These are phyloP conservation scores for Dryas alaskensis DNA, from an alignment of 306 rosid species.

Conservation along the genomic window DNA sequence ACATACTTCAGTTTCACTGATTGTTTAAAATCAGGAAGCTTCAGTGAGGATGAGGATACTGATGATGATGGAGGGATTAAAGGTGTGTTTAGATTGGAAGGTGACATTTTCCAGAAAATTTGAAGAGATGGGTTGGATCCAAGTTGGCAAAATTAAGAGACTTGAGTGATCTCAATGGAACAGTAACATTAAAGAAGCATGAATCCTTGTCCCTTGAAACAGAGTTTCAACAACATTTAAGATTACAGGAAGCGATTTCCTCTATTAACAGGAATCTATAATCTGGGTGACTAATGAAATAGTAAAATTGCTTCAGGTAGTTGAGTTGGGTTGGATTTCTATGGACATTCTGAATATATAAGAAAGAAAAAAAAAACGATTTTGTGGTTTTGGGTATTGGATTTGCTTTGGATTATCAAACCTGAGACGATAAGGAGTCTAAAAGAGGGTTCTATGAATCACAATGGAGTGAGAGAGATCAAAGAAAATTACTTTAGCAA, in stretches of 20 bases:
- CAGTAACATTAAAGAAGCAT: slow-evolving; percentile 17
- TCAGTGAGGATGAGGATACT: slow-evolving; percentile 18
- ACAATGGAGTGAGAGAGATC: not conserved
- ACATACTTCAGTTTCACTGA: slow-evolving; percentile 59
- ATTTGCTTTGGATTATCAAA: slow-evolving; percentile 9
- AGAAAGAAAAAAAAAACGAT: not conserved
- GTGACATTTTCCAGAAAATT: slow-evolving; percentile 34
- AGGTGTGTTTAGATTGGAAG: slow-evolving; percentile 32
- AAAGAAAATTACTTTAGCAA: not conserved
- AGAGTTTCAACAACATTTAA: slow-evolving; percentile 10
- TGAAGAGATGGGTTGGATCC: slow-evolving; percentile 10
- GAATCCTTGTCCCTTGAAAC: slow-evolving; percentile 15
- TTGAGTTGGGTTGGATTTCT: not conserved
- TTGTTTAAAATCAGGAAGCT: slow-evolving; percentile 53
- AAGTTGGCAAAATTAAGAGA: slow-evolving; percentile 11
- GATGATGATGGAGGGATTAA: slow-evolving; percentile 25
- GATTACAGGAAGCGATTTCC: slow-evolving; percentile 12
- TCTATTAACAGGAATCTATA: slow-evolving; percentile 3
- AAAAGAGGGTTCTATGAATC: not conserved
- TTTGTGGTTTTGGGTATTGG: not conserved
- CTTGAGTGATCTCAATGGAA: slow-evolving; percentile 16
- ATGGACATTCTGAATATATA: not conserved
- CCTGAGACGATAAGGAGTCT: not conserved
- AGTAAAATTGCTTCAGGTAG: slow-evolving; percentile 2
- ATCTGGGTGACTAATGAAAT: slow-evolving; percentile 4